A percentile compares a stretch with the other conserved stretches of the same genome.
Evolutionary conservation across 208 protist species (phyloP).

Genomic region (Leishmania martiniquensis): DNA sequence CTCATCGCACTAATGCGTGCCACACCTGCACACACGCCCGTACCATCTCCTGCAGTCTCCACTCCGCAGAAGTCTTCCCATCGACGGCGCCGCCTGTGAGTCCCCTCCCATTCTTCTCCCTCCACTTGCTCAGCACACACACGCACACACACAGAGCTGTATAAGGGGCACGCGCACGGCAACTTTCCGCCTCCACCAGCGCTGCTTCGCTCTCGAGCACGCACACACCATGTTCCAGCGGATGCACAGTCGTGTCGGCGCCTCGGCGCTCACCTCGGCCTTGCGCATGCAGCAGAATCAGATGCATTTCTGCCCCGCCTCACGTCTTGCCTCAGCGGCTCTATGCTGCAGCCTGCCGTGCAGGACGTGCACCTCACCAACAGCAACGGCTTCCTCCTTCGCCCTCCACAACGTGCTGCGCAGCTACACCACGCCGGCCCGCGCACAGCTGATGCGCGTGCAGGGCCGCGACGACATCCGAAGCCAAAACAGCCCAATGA

Average conservation of each 20-base stretch:
- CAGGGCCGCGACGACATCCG: constrained; percentile 46
- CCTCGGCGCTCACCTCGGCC: constrained; percentile 16
- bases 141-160: too few species aligned
- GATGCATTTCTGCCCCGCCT: background rate
- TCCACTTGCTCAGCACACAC: background rate
- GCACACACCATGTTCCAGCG: constrained; percentile 14
- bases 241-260: constrained; percentile 16
- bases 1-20: background rate
- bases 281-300: constrained; percentile 11
- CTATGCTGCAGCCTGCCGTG: background rate
- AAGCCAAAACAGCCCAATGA: constrained; percentile 46
- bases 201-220: background rate
- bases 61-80: background rate
- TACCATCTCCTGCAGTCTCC: background rate
- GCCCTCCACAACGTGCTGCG: constrained; percentile 19
- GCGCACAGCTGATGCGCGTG: constrained; percentile 32
- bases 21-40: background rate
- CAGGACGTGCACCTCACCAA: background rate
- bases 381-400: background rate
- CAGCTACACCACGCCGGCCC: constrained; percentile 19
- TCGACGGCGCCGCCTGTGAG: background rate
- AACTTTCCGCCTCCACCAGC: background rate
- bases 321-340: background rate
- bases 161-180: background rate
- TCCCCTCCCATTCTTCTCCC: background rate